Base-by-base conservation (phyloP, 2,329 filamentous ascomycete species). In the Diaporthe sp. region DNA sequence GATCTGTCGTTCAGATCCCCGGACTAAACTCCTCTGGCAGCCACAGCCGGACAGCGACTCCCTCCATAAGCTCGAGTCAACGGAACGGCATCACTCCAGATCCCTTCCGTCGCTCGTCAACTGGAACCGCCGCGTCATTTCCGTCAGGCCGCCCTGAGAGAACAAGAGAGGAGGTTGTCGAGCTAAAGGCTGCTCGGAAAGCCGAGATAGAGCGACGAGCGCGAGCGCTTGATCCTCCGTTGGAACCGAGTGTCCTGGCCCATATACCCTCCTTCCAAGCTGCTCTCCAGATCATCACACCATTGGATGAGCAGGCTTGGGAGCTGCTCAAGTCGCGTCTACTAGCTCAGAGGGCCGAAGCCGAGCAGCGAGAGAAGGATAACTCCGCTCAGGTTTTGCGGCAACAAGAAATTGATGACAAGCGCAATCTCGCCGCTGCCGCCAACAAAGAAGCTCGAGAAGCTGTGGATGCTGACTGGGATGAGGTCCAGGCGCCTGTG, bases 241-340 rank as follows among this genome's bases (percentile, higher is more conserved):
- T 96, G 73, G 84, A 86, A 65, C 83, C 91, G 51, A 87, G 86
- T 77, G 86, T 94, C 55, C 85, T 96, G 73, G 88, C 88, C 72
- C 91, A 93, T 79, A 94, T 95, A 82, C 89, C 93, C 61, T 91
- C 93, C 1, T 96, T 95, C 81, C 90, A 93, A 79, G 93, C 92
- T 50, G 92, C 94, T 39, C 88, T 94, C 59, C 90, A 94, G 76
- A 93, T 94, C 50, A 89, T 90, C 13, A 87, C 89, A 32, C 91
- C 92, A 27, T 85, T 96, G 78, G 92, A 90, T 76, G 92, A 95
- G 74, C 85, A 86, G 71, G 90, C 92, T 4, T 96, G 94, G 94
- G 88, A 90, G 68, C 83, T 92, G 70, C 85, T 96, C 47, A 91
- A 91, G 78, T 91, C 92, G 65, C 91, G 92, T 74, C 85, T 96